Percentiles rank a stretch among this genome's conserved stretches.
Evolutionary conservation across 129 eudicot genomes (phyloP).

Genomic region (Erigeron canadensis): DNA sequence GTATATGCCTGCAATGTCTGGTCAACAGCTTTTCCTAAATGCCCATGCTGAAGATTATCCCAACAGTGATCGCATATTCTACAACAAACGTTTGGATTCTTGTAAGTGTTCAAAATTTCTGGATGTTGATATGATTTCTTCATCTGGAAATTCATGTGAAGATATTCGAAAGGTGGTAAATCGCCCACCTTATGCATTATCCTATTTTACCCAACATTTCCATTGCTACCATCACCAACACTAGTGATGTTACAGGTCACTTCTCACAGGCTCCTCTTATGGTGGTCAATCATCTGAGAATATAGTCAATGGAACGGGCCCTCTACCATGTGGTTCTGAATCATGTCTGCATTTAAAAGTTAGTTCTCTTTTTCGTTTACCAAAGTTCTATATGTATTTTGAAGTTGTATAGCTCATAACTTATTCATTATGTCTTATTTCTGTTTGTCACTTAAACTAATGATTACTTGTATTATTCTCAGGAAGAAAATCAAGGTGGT

Average conservation of each 20-base stretch:
- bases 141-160: constrained; percentile 80
- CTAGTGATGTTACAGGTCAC: constrained; percentile 48
- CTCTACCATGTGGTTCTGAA: constrained; percentile 40
- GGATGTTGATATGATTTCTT: constrained; percentile 76
- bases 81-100: constrained; percentile 45
- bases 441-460: background rate
- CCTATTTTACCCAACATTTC: background rate
- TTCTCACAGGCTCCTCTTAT: constrained; percentile 44
- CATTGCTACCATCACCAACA: constrained; percentile 6
- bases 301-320: constrained; percentile 38
- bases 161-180: constrained; percentile 63
- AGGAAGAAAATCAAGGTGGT: constrained; percentile 20
- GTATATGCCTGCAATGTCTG: constrained; percentile 40
- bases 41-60: constrained; percentile 36
- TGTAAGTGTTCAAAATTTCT: constrained; percentile 69
- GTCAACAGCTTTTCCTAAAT: constrained; percentile 40
- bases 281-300: constrained; percentile 54
- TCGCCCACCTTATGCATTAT: background rate
- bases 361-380: constrained; percentile 4
- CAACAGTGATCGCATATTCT: constrained; percentile 47
- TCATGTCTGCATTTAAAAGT: constrained; percentile 48
- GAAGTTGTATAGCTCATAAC: background rate
- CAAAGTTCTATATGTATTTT: no score
- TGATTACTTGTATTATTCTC: constrained; percentile 23
- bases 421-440: background rate